Conservation (phyloP, 352 stramenopile genomes). For the Phytophthora uliginosa region DNA sequence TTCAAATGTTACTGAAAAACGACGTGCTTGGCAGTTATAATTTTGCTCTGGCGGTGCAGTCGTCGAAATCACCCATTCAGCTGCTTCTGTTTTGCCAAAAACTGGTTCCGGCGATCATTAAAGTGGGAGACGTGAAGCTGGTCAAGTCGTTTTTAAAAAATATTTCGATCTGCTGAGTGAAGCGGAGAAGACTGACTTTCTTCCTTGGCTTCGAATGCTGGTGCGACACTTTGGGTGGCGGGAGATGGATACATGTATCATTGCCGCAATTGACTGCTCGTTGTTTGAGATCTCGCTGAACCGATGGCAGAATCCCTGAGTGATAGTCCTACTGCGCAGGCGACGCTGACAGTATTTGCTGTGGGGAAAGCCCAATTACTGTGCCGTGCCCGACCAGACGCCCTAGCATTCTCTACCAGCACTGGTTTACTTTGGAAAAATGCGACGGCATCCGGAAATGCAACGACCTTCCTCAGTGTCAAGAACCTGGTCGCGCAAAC, state of each 20-base stretch:
- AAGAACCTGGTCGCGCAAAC: conserved; percentile 9
- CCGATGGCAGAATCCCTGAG: conserved; percentile 8
- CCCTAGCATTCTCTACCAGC: not conserved
- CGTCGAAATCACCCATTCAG: not conserved
- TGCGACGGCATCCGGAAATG: not conserved
- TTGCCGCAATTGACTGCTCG: conserved; percentile 2
- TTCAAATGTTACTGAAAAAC: conserved; percentile 3
- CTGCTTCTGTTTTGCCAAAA: conserved; percentile 12
- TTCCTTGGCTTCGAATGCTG: conserved; percentile 7
- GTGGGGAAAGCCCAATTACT: conserved; percentile 10
- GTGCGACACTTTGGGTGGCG: conserved; percentile 14
- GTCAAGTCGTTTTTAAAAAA: conserved; percentile 19
- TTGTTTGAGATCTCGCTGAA: conserved; percentile 5
- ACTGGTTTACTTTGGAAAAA: conserved; percentile 19
- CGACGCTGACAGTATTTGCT: conserved; percentile 8
- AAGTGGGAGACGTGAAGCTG: conserved; percentile 3
- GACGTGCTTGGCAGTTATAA: conserved; percentile 12
- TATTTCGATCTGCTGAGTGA: conserved; percentile 17
- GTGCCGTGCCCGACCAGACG: not conserved
- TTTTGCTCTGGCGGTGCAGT: conserved; percentile 1
- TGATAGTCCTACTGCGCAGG: conserved; percentile 1
- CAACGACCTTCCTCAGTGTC: conserved; percentile 1
- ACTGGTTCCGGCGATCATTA: not conserved
- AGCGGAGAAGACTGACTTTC: conserved; percentile 8
- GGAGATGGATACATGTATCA: not conserved